A percentile compares a stretch with the other conserved stretches of the same genome.
phyloP scores from a whole-genome alignment of 495 filamentous ascomycete genomes.

The Hypoxylon cercidicola region DNA sequence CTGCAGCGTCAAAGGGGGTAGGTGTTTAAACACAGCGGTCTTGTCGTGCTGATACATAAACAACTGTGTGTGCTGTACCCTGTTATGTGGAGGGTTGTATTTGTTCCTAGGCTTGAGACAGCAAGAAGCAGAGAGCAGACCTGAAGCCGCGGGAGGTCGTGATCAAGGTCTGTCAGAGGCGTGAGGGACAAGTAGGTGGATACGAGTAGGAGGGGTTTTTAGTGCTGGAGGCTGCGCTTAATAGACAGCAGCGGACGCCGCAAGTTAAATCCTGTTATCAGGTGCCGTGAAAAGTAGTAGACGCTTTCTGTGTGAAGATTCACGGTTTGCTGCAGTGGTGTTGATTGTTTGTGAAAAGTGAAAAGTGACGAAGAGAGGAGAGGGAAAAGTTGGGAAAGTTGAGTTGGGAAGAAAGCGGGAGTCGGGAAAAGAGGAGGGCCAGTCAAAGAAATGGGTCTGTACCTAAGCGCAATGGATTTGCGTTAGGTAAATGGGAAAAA shows the following conservation, averaged over 20 bases:
- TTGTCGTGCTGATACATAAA: conserved; percentile 69
- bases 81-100: conserved; percentile 50
- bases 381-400: conserved; percentile 27
- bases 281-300: conserved; percentile 26
- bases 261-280: conserved; percentile 21
- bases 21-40: conserved; percentile 71
- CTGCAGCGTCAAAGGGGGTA: conserved; percentile 92
- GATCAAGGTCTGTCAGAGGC: conserved; percentile 4
- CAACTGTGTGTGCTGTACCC: conserved; percentile 58
- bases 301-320: conserved; percentile 8
- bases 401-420: conserved; percentile 13
- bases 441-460: conserved; percentile 30
- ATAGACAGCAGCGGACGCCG: conserved; percentile 26
- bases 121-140: conserved; percentile 27
- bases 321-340: conserved; percentile 3
- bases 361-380: conserved; percentile 10
- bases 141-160: conserved; percentile 13
- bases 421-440: conserved; percentile 34
- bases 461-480: conserved; percentile 5
- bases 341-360: conserved; percentile 14
- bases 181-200: conserved; percentile 1
- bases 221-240: conserved; percentile 6
- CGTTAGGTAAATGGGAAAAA: conserved; percentile 24
- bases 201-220: not conserved
- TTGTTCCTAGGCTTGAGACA: conserved; percentile 16